Evolutionary conservation across 2,329 filamentous ascomycete species (phyloP).

Genomic region (Coniochaeta pulveracea): DNA sequence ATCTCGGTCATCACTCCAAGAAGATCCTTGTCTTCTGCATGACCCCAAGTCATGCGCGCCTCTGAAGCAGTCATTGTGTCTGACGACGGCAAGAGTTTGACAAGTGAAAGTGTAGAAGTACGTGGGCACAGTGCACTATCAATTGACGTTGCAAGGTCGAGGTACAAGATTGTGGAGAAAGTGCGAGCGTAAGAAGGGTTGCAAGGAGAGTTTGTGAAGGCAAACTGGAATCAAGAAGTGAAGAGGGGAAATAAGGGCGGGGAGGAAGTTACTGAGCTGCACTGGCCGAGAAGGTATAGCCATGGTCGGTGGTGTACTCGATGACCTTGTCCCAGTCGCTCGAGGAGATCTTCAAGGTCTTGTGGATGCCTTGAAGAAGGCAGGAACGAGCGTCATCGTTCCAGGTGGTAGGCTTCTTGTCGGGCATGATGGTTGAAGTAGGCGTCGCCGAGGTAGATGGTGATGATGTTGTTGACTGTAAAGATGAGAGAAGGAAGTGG

Average conservation of each 20-base stretch:
- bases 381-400: conserved; percentile 15
- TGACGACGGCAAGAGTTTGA: too few relatives aligned
- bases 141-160: too few relatives aligned
- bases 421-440: neutral
- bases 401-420: conserved; percentile 12
- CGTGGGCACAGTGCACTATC: too few relatives aligned
- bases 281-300: conserved; percentile 26
- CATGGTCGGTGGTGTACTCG: conserved; percentile 14
- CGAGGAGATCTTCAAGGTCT: conserved; percentile 9
- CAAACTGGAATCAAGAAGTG: neutral
- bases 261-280: conserved; percentile 13
- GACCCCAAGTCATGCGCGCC: conserved; percentile 16
- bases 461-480: neutral
- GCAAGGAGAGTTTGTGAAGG: too few relatives aligned
- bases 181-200: too few relatives aligned
- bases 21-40: conserved; percentile 16
- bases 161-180: too few relatives aligned
- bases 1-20: conserved; percentile 14
- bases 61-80: neutral
- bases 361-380: conserved; percentile 25
- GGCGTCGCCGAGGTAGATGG: neutral
- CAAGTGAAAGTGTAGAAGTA: too few relatives aligned
- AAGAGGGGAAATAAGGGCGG: neutral
- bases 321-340: conserved; percentile 15
- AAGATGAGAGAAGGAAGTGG: neutral